phyloP scores from a whole-genome alignment of 1,284 basidiomycete genomes.

The Puccinia polysora region DNA sequence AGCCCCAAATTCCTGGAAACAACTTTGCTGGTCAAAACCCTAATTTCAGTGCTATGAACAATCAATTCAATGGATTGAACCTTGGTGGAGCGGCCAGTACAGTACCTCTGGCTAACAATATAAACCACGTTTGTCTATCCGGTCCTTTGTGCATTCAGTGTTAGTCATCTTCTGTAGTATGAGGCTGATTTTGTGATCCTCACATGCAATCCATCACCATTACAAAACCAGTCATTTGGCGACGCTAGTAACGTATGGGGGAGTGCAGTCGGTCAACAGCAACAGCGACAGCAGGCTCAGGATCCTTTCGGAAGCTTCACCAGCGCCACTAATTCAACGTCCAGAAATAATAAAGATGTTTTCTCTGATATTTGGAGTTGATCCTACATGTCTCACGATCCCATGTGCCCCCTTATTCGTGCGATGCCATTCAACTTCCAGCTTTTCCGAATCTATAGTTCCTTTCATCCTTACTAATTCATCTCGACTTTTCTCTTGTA shows the following conservation, averaged over 20 bases:
- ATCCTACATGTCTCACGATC: neutral
- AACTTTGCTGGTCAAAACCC: neutral
- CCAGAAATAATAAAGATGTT: constrained; percentile 27
- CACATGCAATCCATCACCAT: constrained; percentile 4
- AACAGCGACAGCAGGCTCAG: constrained; percentile 1
- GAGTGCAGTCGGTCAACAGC: constrained; percentile 4
- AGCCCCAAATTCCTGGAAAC: constrained; percentile 17
- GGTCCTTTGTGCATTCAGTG: neutral
- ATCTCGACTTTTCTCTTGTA: neutral
- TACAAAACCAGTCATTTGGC: constrained; percentile 3
- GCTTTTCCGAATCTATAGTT: neutral
- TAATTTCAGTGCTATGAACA: constrained; percentile 24
- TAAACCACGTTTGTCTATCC: neutral
- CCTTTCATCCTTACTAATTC: neutral
- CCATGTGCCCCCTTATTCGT: too few relatives aligned
- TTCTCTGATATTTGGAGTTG: constrained; percentile 44
- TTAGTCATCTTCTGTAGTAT: too few relatives aligned
- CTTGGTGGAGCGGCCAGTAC: constrained; percentile 4
- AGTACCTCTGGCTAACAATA: constrained; percentile 1
- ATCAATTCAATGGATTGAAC: constrained; percentile 41
- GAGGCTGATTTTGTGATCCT: neutral
- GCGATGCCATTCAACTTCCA: too few relatives aligned
- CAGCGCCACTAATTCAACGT: neutral
- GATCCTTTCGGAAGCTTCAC: constrained; percentile 41
- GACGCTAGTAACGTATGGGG: constrained; percentile 25